Base-by-base conservation (phyloP, 2,329 filamentous ascomycete genomes). In the Sclerotinia sclerotiorum region DNA sequence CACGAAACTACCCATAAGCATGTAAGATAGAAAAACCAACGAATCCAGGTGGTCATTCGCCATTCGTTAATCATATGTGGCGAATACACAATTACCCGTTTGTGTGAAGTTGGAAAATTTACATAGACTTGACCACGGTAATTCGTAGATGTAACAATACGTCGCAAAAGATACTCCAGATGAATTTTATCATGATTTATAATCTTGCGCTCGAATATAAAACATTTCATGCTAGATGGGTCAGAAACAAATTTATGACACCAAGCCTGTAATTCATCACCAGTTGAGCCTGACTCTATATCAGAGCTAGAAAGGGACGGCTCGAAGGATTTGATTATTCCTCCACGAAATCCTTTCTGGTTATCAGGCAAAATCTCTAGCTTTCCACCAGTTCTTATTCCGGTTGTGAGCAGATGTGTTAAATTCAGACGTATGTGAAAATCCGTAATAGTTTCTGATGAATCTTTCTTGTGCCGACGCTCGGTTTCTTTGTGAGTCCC, bases 1-100 rank as follows among this genome's bases (percentile, higher is more conserved):
- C 90, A 93, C 3, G 85, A 81, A 72, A 93, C 82, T 68, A 93
- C 74, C 83, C 90, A 90, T 17, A 90, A 78, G 69, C 92, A 86
- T 0, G 87, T 87, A 7, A 91, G 77, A 75, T 86, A 87, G 79
- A 88, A 91, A 13, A 91, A 56, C 82, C 86, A 85, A 54, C 84
- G 80, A 56, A 92, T 81, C 87, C 88, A 92, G 8, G 76, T 77
- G 0, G 83, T 88, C 57, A 88, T 80, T 0, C 91, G 86, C 85
- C 88, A 90, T 42, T 81, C 79, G 75, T 92, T 93, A 69, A 87
- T 80, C 63, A 80, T 82, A 72, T 85, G 86, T 5, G 84, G 81
- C 65, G 86, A 90, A 79, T 89, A 91, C 58, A 91, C 82, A 64
- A 89, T 84, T 27, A 90, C 81, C 29, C 81, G 80, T 19, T 80